phyloP scores from a whole-genome alignment of 2,329 filamentous ascomycete genomes.

The Dryadomyces quercivorus region DNA sequence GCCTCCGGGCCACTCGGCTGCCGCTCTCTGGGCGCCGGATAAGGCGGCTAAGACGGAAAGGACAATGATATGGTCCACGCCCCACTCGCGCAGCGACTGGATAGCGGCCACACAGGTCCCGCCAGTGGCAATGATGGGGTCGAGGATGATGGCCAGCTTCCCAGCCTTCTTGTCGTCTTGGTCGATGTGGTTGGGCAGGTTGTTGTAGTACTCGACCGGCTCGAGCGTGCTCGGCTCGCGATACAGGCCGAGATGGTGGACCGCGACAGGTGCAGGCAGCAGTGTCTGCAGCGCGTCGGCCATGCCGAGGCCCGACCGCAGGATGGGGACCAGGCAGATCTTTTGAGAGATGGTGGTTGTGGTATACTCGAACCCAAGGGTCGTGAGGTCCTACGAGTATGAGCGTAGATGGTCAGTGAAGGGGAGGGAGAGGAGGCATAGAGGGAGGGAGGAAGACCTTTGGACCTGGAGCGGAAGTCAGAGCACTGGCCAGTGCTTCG shows the following conservation, averaged over 20 bases:
- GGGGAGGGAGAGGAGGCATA: not conserved
- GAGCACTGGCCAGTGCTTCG: constrained; percentile 59
- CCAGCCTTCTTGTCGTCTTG: constrained; percentile 25
- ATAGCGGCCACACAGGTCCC: constrained; percentile 84
- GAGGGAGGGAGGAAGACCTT: constrained; percentile 35
- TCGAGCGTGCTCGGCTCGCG: constrained; percentile 77
- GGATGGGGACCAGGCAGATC: constrained; percentile 78
- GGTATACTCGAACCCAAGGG: constrained; percentile 65
- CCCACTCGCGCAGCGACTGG: constrained; percentile 82
- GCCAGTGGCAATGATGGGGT: constrained; percentile 89
- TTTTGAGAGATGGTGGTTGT: constrained; percentile 51
- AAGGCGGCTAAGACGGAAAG: constrained; percentile 62
- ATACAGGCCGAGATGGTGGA: constrained; percentile 92
- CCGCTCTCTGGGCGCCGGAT: constrained; percentile 59
- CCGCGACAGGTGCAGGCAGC: constrained; percentile 65
- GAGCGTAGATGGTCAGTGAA: not conserved
- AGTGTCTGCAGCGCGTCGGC: constrained; percentile 75
- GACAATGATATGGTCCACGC: constrained; percentile 68
- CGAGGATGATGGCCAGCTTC: constrained; percentile 68
- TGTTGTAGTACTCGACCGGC: constrained; percentile 97
- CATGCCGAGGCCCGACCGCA: constrained; percentile 88
- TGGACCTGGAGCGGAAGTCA: constrained; percentile 45
- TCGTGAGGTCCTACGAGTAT: constrained; percentile 55
- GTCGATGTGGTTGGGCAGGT: constrained; percentile 62
- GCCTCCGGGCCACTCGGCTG: constrained; percentile 63